Conservation (phyloP, 1,139 yeast genomes). For the Pichia terricola region DNA sequence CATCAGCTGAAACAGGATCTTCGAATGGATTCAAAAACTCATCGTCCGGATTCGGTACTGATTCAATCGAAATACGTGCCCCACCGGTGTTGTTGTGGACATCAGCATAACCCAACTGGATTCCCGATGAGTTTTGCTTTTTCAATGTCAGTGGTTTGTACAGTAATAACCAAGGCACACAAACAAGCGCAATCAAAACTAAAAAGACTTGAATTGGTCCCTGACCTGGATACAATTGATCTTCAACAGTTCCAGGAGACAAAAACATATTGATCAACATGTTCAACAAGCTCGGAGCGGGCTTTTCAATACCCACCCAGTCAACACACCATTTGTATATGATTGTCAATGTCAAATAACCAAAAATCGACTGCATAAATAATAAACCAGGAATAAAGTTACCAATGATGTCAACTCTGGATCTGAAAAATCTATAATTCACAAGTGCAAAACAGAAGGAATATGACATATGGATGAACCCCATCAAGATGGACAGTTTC, state of each 20-base stretch:
- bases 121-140: constrained; percentile 24
- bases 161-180: constrained; percentile 91
- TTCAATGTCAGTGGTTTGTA: constrained; percentile 77
- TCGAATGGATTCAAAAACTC: background rate
- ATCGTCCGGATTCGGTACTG: constrained; percentile 32
- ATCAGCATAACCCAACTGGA: constrained; percentile 13
- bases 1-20: background rate
- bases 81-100: background rate
- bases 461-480: constrained; percentile 89
- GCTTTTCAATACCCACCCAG: constrained; percentile 67
- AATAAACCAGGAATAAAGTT: constrained; percentile 89
- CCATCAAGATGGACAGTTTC: constrained; percentile 93
- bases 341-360: constrained; percentile 75
- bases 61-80: constrained; percentile 39
- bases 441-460: constrained; percentile 78
- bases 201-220: constrained; percentile 65
- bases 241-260: constrained; percentile 85
- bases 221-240: constrained; percentile 77
- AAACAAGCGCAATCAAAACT: constrained; percentile 66
- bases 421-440: constrained; percentile 63
- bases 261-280: constrained; percentile 95
- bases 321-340: constrained; percentile 92
- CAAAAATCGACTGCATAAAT: constrained; percentile 94
- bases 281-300: constrained; percentile 89
- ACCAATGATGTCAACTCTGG: constrained; percentile 79